Evolutionary conservation across 208 protist genomes (phyloP).

Genomic region (Strigomonas oncopelti): DNA sequence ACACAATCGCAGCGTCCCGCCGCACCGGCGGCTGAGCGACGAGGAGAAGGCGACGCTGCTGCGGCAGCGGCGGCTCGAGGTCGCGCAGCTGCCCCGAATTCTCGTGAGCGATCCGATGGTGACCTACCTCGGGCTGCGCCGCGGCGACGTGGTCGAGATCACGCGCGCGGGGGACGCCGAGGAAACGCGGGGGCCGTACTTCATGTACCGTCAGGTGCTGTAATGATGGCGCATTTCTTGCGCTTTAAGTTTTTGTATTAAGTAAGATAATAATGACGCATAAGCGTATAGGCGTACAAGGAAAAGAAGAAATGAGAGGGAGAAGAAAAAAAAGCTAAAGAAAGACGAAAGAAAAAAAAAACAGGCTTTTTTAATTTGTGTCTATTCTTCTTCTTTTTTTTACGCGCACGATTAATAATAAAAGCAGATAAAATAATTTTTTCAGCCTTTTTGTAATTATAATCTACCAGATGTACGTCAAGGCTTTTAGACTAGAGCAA

Average conservation of each 20-base stretch:
- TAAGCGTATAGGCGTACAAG: not conserved
- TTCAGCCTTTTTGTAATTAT: too few relatives aligned
- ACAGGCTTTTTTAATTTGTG: conserved; percentile 20
- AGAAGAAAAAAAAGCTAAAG: not conserved
- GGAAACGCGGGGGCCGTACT: conserved; percentile 93
- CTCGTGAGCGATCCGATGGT: conserved; percentile 93
- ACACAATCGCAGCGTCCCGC: conserved; percentile 93
- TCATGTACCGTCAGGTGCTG: conserved; percentile 96
- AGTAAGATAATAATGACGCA: not conserved
- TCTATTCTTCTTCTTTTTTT: conserved; percentile 21
- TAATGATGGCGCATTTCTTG: conserved; percentile 29
- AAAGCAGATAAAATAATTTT: conserved; percentile 4
- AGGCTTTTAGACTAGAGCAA: too few relatives aligned
- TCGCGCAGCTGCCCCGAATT: conserved; percentile 96
- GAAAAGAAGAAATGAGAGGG: not conserved
- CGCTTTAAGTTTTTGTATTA: not conserved
- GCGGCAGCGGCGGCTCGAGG: conserved; percentile 74
- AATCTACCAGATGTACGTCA: too few relatives aligned
- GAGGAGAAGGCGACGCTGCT: conserved; percentile 80
- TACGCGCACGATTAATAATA: conserved; percentile 6
- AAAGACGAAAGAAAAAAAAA: conserved; percentile 3
- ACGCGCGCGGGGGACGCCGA: conserved; percentile 59
- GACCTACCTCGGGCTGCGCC: conserved; percentile 90
- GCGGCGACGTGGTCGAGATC: conserved; percentile 94
- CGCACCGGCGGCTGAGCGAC: conserved; percentile 81